A percentile compares a stretch with the other conserved stretches of the same genome.
These are phyloP conservation scores for Trichaptum fuscoviolaceum DNA, from an alignment of 768 basidiomycete genomes.

Conservation along the genomic window DNA sequence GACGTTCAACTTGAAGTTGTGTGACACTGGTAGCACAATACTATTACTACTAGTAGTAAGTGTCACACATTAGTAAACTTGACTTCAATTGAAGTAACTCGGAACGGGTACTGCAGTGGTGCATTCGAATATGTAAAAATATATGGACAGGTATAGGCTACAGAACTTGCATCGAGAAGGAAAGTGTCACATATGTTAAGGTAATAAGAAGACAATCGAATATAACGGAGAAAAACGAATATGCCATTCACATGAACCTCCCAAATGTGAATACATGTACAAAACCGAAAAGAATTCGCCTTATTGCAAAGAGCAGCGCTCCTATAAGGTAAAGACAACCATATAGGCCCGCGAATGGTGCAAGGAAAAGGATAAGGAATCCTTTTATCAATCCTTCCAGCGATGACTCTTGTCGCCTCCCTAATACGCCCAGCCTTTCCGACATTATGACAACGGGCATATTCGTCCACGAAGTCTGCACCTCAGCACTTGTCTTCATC, in stretches of 20 bases:
- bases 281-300: not conserved
- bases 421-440: not conserved
- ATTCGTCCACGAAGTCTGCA: not conserved
- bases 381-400: not conserved
- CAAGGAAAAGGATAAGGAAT: not conserved
- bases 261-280: not conserved
- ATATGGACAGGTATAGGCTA: too few species aligned
- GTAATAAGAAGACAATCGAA: too few species aligned
- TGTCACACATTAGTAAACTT: too few species aligned
- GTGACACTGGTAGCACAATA: too few species aligned
- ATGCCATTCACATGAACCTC: not conserved
- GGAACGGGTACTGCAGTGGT: too few species aligned
- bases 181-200: too few species aligned
- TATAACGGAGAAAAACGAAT: too few species aligned
- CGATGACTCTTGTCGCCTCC: not conserved
- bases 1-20: too few species aligned
- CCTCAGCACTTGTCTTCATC: not conserved
- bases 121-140: too few species aligned
- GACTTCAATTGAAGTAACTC: too few species aligned
- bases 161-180: too few species aligned
- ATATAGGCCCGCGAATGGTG: not conserved
- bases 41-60: too few species aligned
- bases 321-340: not conserved
- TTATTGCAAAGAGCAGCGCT: not conserved
- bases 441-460: not conserved